A percentile compares a stretch with the other conserved stretches of the same genome.
Conservation (phyloP, 208 protist genomes). For the Novymonas esmeraldas region DNA sequence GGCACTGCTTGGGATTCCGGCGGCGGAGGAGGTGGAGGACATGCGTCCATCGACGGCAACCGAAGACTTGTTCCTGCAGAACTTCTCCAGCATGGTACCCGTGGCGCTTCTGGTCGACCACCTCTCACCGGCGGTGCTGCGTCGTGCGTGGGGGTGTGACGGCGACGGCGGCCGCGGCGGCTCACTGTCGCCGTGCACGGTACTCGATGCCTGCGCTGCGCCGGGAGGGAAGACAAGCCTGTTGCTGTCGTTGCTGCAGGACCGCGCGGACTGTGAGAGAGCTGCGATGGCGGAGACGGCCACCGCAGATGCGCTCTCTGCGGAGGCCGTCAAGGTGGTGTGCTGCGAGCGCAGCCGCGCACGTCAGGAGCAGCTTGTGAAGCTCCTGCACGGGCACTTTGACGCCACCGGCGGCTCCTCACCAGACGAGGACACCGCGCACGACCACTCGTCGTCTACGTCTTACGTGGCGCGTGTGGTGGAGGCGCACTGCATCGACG, state of each 20-base stretch:
- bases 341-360: conserved; percentile 60
- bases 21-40: not conserved
- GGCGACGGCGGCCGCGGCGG: conserved; percentile 1
- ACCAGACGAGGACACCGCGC: no score
- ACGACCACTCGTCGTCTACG: no score
- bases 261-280: conserved; percentile 23
- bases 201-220: conserved; percentile 94
- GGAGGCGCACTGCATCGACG: conserved; percentile 30
- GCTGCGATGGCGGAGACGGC: conserved; percentile 21
- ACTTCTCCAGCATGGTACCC: conserved; percentile 80
- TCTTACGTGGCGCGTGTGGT: conserved; percentile 8
- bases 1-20: conserved; percentile 6
- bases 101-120: conserved; percentile 60
- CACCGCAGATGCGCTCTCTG: not conserved
- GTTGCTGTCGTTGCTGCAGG: conserved; percentile 54
- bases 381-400: conserved; percentile 51
- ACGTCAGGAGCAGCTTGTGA: conserved; percentile 39
- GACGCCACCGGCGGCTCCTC: not conserved
- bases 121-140: conserved; percentile 10
- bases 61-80: conserved; percentile 68
- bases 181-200: not conserved
- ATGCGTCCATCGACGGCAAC: conserved; percentile 11
- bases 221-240: conserved; percentile 94
- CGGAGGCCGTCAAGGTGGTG: conserved; percentile 23
- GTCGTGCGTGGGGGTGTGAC: not conserved